Evolutionary conservation across 2,329 filamentous ascomycete genomes (phyloP).

Genomic region (Cercospora berteroae): DNA sequence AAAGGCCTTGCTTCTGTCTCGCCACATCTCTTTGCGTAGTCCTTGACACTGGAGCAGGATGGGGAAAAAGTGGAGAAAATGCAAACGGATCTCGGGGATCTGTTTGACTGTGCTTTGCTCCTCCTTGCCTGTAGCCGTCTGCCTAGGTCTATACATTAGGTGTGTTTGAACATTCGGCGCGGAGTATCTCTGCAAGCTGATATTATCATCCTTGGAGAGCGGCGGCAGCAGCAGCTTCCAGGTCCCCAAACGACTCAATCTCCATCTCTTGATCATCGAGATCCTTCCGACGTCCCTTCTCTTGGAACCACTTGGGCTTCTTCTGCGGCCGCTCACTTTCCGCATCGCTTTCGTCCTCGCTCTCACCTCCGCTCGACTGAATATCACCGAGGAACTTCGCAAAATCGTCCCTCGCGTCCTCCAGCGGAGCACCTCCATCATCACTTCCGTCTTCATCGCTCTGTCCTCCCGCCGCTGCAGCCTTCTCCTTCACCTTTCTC

Average conservation of each 20-base stretch:
- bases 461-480: conserved; percentile 42
- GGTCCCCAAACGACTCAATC: conserved; percentile 75
- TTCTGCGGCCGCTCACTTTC: conserved; percentile 47
- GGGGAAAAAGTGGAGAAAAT: too few species aligned
- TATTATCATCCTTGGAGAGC: not conserved
- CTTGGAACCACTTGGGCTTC: conserved; percentile 77
- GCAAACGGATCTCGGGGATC: not conserved
- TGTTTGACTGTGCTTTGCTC: not conserved
- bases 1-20: too few species aligned
- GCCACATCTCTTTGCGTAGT: too few species aligned
- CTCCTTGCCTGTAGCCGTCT: not conserved
- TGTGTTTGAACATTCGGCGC: not conserved
- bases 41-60: too few species aligned
- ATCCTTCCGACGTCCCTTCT: conserved; percentile 57
- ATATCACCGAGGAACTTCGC: conserved; percentile 46
- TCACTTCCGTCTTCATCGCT: conserved; percentile 21
- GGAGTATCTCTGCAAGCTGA: not conserved
- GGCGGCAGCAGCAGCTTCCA: conserved; percentile 68
- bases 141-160: not conserved
- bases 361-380: conserved; percentile 31
- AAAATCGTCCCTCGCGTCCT: conserved; percentile 41
- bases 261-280: conserved; percentile 55
- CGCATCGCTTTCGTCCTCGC: conserved; percentile 37
- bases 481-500: conserved; percentile 64
- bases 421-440: conserved; percentile 26